Percentiles rank a stretch among this genome's conserved stretches.
These are phyloP conservation scores for Nakazawaea ishiwadae DNA, from an alignment of 805 yeast genomes.

Conservation along the genomic window DNA sequence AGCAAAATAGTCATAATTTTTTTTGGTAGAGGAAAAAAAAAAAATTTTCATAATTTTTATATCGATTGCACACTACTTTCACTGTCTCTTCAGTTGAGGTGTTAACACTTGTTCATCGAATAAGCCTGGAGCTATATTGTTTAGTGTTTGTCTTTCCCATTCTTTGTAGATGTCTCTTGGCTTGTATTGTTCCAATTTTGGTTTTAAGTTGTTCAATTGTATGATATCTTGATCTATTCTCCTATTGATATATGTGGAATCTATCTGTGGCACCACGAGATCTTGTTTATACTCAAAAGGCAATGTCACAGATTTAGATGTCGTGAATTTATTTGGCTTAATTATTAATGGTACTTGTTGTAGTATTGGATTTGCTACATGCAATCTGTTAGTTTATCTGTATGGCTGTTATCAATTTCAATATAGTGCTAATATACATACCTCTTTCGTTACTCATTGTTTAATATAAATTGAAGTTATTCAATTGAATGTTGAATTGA, in stretches of 20 bases:
- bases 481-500: no score
- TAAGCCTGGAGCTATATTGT: slow-evolving; percentile 9
- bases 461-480: no score
- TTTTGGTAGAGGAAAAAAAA: neutral
- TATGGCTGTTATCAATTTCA: no score
- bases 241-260: neutral
- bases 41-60: no score
- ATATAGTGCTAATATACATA: no score
- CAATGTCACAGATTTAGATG: slow-evolving; percentile 6
- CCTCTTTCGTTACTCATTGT: no score
- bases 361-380: slow-evolving; percentile 7
- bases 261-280: neutral
- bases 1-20: no score
- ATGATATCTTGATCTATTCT: neutral
- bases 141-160: slow-evolving; percentile 7
- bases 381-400: no score
- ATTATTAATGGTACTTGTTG: slow-evolving; percentile 12
- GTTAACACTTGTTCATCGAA: slow-evolving; percentile 2
- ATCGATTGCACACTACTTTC: no score
- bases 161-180: neutral
- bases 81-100: neutral
- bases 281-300: slow-evolving; percentile 10
- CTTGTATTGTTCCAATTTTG: neutral
- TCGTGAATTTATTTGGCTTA: slow-evolving; percentile 10
- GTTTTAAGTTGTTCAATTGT: neutral